Evolutionary conservation across 306 rosid species (phyloP).

Genomic region (Arachis hypogaea): DNA sequence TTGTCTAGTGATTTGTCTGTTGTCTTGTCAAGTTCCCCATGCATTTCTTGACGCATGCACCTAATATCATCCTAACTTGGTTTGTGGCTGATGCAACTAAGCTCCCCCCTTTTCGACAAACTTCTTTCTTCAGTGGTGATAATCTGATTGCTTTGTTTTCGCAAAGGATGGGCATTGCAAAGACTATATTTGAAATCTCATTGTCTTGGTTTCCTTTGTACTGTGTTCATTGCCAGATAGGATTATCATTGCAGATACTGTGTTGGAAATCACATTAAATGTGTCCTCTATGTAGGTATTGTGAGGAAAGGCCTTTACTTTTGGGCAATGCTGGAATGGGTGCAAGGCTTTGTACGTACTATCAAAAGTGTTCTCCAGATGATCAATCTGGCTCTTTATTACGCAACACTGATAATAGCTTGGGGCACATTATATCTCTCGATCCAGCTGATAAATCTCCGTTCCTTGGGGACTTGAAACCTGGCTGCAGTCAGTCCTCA

Average conservation of each 20-base stretch:
- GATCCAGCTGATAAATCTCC: slow-evolving; percentile 98
- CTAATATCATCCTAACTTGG: not conserved
- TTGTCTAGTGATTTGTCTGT: slow-evolving; percentile 14
- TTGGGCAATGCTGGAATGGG: slow-evolving; percentile 95
- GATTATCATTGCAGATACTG: slow-evolving; percentile 19
- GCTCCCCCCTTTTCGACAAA: not conserved
- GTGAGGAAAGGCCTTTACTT: slow-evolving; percentile 97
- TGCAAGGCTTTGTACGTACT: slow-evolving; percentile 93
- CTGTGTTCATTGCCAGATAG: slow-evolving; percentile 7
- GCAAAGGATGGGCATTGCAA: too few relatives aligned
- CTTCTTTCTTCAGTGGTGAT: not conserved
- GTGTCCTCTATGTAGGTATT: slow-evolving; percentile 64
- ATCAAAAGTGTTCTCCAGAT: slow-evolving; percentile 83
- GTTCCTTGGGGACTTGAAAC: slow-evolving; percentile 87
- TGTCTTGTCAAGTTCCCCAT: not conserved
- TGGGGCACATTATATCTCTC: slow-evolving; percentile 81
- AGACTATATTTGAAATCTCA: not conserved
- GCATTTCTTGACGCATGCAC: not conserved
- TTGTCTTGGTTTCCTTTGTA: slow-evolving; percentile 21
- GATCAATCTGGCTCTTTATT: slow-evolving; percentile 75
- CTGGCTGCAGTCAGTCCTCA: slow-evolving; percentile 82
- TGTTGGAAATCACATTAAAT: slow-evolving; percentile 26
- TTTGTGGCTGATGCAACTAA: slow-evolving; percentile 12
- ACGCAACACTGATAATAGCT: slow-evolving; percentile 67
- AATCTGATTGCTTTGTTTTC: too few relatives aligned